Evolutionary conservation across 352 stramenopile species (phyloP), one percentile per base, ranked within the genome.

Genomic region (Phytopythium aichiense): DNA sequence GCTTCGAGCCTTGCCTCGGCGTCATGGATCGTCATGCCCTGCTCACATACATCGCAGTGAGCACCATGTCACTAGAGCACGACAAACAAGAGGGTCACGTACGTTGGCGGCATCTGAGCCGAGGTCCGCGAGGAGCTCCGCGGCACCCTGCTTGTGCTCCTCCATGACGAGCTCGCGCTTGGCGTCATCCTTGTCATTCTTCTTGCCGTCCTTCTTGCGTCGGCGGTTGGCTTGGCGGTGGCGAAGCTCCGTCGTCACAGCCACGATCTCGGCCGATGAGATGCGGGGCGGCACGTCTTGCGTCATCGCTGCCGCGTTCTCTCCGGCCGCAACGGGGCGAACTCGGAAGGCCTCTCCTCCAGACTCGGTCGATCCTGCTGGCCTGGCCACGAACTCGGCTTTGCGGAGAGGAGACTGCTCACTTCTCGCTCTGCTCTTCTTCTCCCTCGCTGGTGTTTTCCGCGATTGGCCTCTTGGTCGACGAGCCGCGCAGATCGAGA

Each of bases 141-240:
- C 66, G 18, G 87, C 64, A 48, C 77, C 86, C 66, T 87, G 73
- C 58, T 91, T 91, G 67, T 92, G 81, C 67, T 92, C 84, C 51
- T 85, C 71, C 84, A 92, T 92, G n/a, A 85, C 73, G 37, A 92
- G 73, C 63, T 92, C 84, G 31, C 84, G 79, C 65, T 92, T 92
- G 62, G 79, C 78, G 51, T 92, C 84, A 42, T 92, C 84, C 25
- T 68, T 49, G 2, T 68, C 73, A 7, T 38, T 38, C 54, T 59
- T 59, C 58, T 87, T 88, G 8, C 61, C 64, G 56, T 76, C 68
- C 54, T 84, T 82, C 56, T 88, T 93, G 58, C 76, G 82, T 25
- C 71, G 68, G 12, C 76, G 74, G 15, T 70, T 73, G 25, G 77
- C 76, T 56, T 87, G 74, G 6, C 84, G 84, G 49, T 91, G 80